Conservation (phyloP, 768 basidiomycete species). For the Neoboletus magnificus region DNA sequence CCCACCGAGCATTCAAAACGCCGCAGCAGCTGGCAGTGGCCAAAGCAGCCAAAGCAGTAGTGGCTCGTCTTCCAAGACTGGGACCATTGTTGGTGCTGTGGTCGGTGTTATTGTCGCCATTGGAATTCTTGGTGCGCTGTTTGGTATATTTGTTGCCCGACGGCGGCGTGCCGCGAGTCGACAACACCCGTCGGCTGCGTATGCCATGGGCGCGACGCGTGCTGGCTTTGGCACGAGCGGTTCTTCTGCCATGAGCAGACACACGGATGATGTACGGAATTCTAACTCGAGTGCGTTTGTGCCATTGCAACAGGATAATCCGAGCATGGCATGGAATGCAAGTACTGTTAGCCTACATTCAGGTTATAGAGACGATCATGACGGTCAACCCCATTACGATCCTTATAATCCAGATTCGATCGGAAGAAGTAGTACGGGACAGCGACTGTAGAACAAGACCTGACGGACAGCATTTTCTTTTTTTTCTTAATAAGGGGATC, state of each 20-base stretch:
- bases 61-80: constrained; percentile 25
- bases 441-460: constrained; percentile 21
- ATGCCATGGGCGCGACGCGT: constrained; percentile 37
- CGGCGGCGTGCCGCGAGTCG: constrained; percentile 45
- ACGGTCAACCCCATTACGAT: constrained; percentile 22
- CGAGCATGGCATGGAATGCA: constrained; percentile 55
- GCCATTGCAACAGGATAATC: constrained; percentile 63
- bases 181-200: constrained; percentile 32
- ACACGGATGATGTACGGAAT: constrained; percentile 31
- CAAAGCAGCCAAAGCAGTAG: constrained; percentile 9
- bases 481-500: not conserved
- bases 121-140: constrained; percentile 28
- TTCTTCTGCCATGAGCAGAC: constrained; percentile 18
- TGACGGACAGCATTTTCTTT: not conserved
- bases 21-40: constrained; percentile 37
- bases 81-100: constrained; percentile 27
- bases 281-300: constrained; percentile 71
- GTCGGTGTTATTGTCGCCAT: constrained; percentile 31
- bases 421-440: constrained; percentile 26
- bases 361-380: constrained; percentile 35
- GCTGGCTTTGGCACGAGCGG: constrained; percentile 28
- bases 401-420: constrained; percentile 24
- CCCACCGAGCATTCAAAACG: constrained; percentile 40
- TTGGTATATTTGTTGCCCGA: constrained; percentile 49
- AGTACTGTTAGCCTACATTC: constrained; percentile 47